phyloP scores from a whole-genome alignment of 805 yeast genomes.

The Metschnikowia henanensis region DNA sequence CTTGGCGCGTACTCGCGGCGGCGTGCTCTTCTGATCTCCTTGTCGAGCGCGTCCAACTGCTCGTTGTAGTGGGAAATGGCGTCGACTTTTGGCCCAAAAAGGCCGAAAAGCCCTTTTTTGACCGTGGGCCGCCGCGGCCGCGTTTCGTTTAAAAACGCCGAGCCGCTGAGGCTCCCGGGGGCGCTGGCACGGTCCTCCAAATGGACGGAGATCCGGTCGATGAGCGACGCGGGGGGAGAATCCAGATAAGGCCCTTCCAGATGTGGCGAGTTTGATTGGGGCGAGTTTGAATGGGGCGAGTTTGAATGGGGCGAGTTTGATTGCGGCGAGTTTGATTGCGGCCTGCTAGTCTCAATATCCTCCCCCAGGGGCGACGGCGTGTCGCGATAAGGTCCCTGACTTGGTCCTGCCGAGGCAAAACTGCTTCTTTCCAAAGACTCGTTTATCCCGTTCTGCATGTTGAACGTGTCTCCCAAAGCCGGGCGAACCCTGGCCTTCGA shows the following conservation, averaged over 20 bases:
- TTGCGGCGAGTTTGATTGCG: no score
- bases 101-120: slow-evolving; percentile 58
- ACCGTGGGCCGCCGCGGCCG: slow-evolving; percentile 53
- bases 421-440: neutral
- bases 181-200: slow-evolving; percentile 16
- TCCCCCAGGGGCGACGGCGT: neutral
- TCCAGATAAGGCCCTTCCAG: no score
- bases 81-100: slow-evolving; percentile 71
- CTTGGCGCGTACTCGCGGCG: slow-evolving; percentile 74
- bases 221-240: slow-evolving; percentile 13
- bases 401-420: no score
- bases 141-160: neutral
- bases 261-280: no score
- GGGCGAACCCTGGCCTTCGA: slow-evolving; percentile 28
- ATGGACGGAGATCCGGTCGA: slow-evolving; percentile 30
- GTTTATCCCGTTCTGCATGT: slow-evolving; percentile 13
- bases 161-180: slow-evolving; percentile 7
- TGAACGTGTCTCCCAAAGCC: slow-evolving; percentile 29
- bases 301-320: no score
- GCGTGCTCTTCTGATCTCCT: slow-evolving; percentile 65
- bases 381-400: neutral
- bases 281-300: no score
- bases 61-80: slow-evolving; percentile 77
- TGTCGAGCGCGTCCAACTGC: slow-evolving; percentile 67
- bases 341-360: no score